Evolutionary conservation across 73 alveolate species (phyloP).

Genomic region (Paramecium sexaurelia): DNA sequence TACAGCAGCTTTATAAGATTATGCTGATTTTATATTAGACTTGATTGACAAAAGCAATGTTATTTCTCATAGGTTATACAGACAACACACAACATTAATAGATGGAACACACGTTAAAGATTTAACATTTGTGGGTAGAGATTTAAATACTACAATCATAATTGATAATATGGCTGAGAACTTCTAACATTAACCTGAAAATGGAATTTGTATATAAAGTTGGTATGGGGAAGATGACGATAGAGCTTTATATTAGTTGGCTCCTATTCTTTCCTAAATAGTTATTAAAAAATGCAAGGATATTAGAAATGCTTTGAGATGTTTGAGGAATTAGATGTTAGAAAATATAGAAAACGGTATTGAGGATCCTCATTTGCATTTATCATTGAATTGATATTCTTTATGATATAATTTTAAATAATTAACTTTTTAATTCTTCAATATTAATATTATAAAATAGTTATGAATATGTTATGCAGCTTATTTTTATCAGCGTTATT

Average conservation of each 20-base stretch:
- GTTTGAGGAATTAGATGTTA: conserved; percentile 56
- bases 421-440: not conserved
- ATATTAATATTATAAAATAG: not conserved
- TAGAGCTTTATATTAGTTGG: conserved; percentile 70
- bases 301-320: conserved; percentile 44
- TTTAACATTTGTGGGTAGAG: conserved; percentile 80
- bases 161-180: conserved; percentile 85
- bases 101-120: conserved; percentile 73
- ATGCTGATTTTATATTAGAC: conserved; percentile 91
- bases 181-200: conserved; percentile 74
- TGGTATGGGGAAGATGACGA: conserved; percentile 91
- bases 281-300: conserved; percentile 31
- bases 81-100: conserved; percentile 74
- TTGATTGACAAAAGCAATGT: conserved; percentile 73
- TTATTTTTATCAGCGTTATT: not conserved
- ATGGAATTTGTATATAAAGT: conserved; percentile 77
- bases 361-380: conserved; percentile 56
- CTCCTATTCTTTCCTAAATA: conserved; percentile 58
- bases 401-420: not conserved
- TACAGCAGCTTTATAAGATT: conserved; percentile 91
- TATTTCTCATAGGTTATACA: conserved; percentile 83
- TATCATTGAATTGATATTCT: conserved; percentile 21
- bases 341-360: conserved; percentile 55
- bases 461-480: not conserved
- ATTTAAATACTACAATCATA: conserved; percentile 69